These are phyloP conservation scores for Eucalyptus erythrocorys DNA, from an alignment of 345 rosid species.

Conservation along the genomic window DNA sequence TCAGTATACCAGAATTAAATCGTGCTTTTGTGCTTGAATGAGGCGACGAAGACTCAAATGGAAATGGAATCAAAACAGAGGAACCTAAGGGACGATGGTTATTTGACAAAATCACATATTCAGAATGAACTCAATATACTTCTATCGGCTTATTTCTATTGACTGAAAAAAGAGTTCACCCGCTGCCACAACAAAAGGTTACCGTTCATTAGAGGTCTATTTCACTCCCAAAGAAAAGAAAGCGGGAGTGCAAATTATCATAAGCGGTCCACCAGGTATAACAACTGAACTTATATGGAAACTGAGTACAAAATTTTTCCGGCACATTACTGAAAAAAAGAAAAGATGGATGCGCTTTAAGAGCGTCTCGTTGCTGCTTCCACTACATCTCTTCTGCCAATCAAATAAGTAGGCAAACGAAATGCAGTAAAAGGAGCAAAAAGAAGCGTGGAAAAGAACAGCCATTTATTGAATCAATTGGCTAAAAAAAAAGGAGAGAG, in stretches of 20 bases:
- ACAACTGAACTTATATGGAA: not conserved
- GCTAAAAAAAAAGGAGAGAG: not conserved
- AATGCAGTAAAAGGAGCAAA: constrained; percentile 85
- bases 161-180: not conserved
- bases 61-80: not conserved
- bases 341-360: constrained; percentile 13
- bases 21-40: not conserved
- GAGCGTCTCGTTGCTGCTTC: constrained; percentile 99
- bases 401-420: constrained; percentile 28
- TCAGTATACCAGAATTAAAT: not conserved
- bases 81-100: not conserved
- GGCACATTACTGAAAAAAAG: not conserved
- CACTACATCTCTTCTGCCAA: constrained; percentile 65
- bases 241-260: not conserved
- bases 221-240: not conserved
- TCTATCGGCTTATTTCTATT: not conserved
- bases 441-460: constrained; percentile 56
- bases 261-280: not conserved
- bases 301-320: not conserved
- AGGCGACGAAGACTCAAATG: not conserved
- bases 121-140: not conserved
- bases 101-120: not conserved
- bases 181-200: not conserved
- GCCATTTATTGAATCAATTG: not conserved
- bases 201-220: not conserved